phyloP scores from a whole-genome alignment of 768 basidiomycete species.

The Mycena belliarum region DNA sequence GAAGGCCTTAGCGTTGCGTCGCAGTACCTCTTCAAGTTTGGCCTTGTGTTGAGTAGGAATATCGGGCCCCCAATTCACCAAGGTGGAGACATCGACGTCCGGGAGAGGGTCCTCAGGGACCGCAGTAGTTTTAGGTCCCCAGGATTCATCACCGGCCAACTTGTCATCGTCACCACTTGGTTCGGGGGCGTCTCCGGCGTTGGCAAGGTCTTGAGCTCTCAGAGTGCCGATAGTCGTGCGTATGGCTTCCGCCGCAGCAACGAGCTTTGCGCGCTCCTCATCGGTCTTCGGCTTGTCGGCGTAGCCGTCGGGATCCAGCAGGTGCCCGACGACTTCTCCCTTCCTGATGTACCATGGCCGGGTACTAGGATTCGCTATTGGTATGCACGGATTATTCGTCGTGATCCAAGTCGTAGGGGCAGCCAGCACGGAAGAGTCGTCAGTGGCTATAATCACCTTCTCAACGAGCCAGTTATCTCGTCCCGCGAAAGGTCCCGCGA shows the following conservation, averaged over 20 bases:
- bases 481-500: constrained; percentile 2
- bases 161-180: neutral
- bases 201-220: no score
- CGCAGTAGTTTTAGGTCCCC: constrained; percentile 26
- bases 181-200: no score
- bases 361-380: constrained; percentile 19
- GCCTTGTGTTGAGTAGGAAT: constrained; percentile 4
- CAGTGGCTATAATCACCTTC: constrained; percentile 12
- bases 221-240: no score
- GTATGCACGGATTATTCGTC: constrained; percentile 3
- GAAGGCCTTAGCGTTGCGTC: constrained; percentile 22
- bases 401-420: constrained; percentile 22
- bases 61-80: constrained; percentile 23
- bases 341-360: constrained; percentile 12
- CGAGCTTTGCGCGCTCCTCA: no score
- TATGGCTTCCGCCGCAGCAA: neutral
- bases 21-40: neutral
- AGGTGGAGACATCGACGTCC: constrained; percentile 11
- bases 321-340: constrained; percentile 16
- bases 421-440: constrained; percentile 6
- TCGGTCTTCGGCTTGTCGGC: constrained; percentile 9
- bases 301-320: neutral
- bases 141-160: constrained; percentile 13
- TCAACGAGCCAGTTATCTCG: constrained; percentile 20
- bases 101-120: constrained; percentile 19